phyloP scores from a whole-genome alignment of 176 grass and related monocot genomes.

The Hordeum marinum region DNA sequence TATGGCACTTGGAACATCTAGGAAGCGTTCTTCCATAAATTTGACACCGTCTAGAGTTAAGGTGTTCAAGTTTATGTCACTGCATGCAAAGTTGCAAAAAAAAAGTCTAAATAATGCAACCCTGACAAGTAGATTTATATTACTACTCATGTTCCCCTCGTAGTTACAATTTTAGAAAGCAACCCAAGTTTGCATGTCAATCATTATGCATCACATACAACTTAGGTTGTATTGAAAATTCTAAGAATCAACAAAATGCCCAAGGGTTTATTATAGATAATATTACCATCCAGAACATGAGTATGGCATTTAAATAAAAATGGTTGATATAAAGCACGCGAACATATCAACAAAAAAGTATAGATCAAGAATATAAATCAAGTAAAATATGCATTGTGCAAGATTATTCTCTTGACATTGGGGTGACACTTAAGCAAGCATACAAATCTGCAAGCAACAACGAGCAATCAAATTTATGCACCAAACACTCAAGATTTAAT shows the following conservation, averaged over 20 bases:
- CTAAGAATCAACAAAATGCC: constrained; percentile 10
- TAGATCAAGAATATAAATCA: too few relatives aligned
- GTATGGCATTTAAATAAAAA: too few relatives aligned
- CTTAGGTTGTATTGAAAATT: background rate
- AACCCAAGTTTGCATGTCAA: background rate
- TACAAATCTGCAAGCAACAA: too few relatives aligned
- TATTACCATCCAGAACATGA: too few relatives aligned
- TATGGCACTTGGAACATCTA: constrained; percentile 44
- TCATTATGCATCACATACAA: background rate
- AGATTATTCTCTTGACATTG: too few relatives aligned
- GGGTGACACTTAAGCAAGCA: too few relatives aligned
- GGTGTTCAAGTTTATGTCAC: constrained; percentile 60
- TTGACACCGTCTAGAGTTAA: constrained; percentile 76
- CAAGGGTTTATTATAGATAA: background rate
- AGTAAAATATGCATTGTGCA: too few relatives aligned
- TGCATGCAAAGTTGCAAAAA: constrained; percentile 43
- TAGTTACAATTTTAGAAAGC: background rate
- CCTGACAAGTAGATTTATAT: background rate
- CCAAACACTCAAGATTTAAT: too few relatives aligned
- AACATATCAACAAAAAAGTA: too few relatives aligned
- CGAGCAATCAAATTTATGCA: too few relatives aligned
- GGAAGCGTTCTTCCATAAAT: constrained; percentile 68
- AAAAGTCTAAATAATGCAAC: background rate
- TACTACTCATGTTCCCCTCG: background rate
- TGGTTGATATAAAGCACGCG: too few relatives aligned